phyloP scores from a whole-genome alignment of 805 yeast species.

The Pichia membranifaciens region DNA sequence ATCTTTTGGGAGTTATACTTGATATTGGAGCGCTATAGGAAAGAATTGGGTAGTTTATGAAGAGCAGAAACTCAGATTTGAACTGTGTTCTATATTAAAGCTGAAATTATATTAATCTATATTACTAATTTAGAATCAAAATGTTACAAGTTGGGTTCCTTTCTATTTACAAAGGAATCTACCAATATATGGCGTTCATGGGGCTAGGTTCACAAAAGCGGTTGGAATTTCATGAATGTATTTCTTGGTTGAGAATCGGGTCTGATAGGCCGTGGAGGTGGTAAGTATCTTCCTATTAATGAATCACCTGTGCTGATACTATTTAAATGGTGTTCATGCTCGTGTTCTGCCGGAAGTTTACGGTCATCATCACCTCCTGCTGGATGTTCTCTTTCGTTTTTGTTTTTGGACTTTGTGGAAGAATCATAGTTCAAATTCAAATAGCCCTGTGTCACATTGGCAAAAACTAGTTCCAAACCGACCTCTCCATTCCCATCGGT shows the following conservation, averaged over 20 bases:
- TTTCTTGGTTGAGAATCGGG: conserved; percentile 8
- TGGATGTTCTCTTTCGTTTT: background rate
- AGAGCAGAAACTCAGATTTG: no score
- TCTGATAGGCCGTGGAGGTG: conserved; percentile 14
- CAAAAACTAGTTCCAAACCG: conserved; percentile 35
- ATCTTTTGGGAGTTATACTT: no score
- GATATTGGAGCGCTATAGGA: no score
- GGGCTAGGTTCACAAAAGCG: conserved; percentile 18
- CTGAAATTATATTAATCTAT: no score
- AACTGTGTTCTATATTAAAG: no score
- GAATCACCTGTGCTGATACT: conserved; percentile 3
- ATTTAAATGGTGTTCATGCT: background rate
- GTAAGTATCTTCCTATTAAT: conserved; percentile 14
- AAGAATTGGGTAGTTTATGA: no score
- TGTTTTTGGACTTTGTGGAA: conserved; percentile 4
- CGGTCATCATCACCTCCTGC: no score
- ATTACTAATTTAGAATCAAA: no score
- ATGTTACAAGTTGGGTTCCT: no score
- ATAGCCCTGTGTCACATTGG: conserved; percentile 24
- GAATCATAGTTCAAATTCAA: conserved; percentile 26
- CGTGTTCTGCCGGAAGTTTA: no score
- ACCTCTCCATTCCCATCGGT: conserved; percentile 28
- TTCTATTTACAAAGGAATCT: no score
- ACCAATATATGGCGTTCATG: no score
- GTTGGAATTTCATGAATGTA: conserved; percentile 27